Percentiles rank a stretch among this genome's conserved stretches.
Evolutionary conservation across 23 red algal species (phyloP).

Genomic region (Chondrus crispus): DNA sequence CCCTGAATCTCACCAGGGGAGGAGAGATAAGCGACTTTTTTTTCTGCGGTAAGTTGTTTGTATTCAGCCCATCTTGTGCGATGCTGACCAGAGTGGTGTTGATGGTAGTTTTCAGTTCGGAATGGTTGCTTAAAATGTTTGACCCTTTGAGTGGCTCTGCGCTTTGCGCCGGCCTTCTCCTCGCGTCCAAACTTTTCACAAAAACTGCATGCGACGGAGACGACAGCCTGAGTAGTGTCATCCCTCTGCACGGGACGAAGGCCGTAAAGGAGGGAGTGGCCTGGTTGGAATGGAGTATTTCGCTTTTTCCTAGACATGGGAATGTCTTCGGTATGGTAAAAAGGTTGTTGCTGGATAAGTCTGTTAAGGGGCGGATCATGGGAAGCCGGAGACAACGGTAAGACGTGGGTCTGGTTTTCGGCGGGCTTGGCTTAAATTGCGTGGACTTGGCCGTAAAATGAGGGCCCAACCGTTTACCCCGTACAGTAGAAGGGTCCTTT

Average conservation of each 20-base stretch:
- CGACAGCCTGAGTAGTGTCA: neutral
- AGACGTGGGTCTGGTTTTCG: too few species aligned
- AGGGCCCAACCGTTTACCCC: too few species aligned
- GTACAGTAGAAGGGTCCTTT: too few species aligned
- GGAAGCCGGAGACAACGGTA: too few species aligned
- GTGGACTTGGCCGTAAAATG: too few species aligned
- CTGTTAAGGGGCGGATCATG: too few species aligned
- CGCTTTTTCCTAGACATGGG: slow-evolving; percentile 13
- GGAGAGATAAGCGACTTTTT: neutral
- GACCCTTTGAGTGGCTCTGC: neutral
- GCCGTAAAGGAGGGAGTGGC: neutral
- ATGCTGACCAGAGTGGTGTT: slow-evolving; percentile 13
- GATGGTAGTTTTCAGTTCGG: neutral
- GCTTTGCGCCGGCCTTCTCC: neutral
- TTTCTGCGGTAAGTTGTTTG: neutral
- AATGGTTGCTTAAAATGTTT: neutral
- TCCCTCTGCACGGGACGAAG: neutral
- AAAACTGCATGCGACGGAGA: neutral
- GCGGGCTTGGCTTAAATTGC: too few species aligned
- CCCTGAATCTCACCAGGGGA: too few species aligned
- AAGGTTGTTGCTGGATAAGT: too few species aligned
- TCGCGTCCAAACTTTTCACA: slow-evolving; percentile 18
- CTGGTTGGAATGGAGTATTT: slow-evolving; percentile 1
- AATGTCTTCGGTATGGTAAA: too few species aligned
- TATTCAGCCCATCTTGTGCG: neutral